Base-by-base conservation (phyloP, 768 basidiomycete genomes). In the Hemileccinum rubropunctum region DNA sequence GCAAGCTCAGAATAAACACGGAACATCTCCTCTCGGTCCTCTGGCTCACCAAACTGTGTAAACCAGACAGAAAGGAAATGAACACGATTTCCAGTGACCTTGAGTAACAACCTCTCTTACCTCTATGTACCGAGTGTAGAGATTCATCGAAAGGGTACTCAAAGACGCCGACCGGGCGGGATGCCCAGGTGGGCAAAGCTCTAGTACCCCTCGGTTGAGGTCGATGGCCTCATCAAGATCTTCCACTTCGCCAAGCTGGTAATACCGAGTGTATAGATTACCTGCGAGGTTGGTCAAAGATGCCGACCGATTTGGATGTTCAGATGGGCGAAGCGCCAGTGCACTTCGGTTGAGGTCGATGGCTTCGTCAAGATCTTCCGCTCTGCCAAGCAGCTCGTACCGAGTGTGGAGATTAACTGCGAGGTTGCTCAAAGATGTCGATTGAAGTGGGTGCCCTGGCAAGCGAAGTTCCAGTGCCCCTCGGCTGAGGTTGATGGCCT, bases 61-160 rank as follows among this genome's bases (percentile, higher is more conserved):
- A 44, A 15, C 20, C 30, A 30, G 13, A 21, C 8, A 15, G 20
- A 15, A 7, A 90, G 43, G 17, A 3, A 33, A 11, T 34, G 11
- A 6, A 32, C 20, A 17, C 13, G 43, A 21, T 23, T 33, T 4
- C n/a, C n/a, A n/a, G n/a, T n/a, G n/a, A n/a, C n/a, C n/a, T n/a
- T n/a, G n/a, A n/a, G n/a, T n/a, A n/a, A n/a, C n/a, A n/a, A n/a
- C n/a, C n/a, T n/a, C n/a, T n/a, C n/a, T n/a, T n/a, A n/a, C n/a
- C n/a, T n/a, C n/a, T n/a, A n/a, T n/a, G n/a, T n/a, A n/a, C n/a
- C n/a, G n/a, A n/a, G n/a, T n/a, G n/a, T n/a, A n/a, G n/a, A n/a
- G n/a, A n/a, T n/a, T n/a, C n/a, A n/a, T n/a, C n/a, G n/a, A n/a
- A n/a, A n/a, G n/a, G n/a, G n/a, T n/a, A 10, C 3, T 18, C 30